phyloP scores from a whole-genome alignment of 2,329 filamentous ascomycete genomes.

The Hirsutella minnesotensis region DNA sequence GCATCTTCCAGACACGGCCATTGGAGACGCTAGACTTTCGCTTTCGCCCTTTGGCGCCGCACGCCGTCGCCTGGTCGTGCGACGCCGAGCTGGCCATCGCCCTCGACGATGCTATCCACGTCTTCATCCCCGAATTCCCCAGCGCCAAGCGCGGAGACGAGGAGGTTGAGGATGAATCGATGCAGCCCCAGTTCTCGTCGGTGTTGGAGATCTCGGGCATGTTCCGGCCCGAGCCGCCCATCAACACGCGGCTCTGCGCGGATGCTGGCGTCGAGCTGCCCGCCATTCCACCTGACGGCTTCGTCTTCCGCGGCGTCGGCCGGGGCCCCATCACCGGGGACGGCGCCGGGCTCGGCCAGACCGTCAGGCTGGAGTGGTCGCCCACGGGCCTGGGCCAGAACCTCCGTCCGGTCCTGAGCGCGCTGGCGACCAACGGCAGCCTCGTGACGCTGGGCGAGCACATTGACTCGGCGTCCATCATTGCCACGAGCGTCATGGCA shows the following conservation, averaged over 20 bases:
- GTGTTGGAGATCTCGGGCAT: constrained; percentile 19
- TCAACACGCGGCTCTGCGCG: constrained; percentile 33
- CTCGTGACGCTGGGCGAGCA: constrained; percentile 40
- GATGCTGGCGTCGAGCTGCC: constrained; percentile 23
- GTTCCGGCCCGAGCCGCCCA: constrained; percentile 26
- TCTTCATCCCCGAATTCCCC: constrained; percentile 36
- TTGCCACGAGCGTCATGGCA: constrained; percentile 18
- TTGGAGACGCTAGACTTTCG: constrained; percentile 33
- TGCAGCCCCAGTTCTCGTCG: constrained; percentile 20
- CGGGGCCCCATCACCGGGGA: constrained; percentile 31
- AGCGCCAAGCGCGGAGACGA: constrained; percentile 13
- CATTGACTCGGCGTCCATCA: constrained; percentile 15
- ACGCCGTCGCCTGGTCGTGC: constrained; percentile 38
- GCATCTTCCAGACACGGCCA: constrained; percentile 35
- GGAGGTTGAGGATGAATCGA: constrained; percentile 13
- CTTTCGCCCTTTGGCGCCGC: constrained; percentile 30
- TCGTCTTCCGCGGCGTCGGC: constrained; percentile 30
- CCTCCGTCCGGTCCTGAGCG: constrained; percentile 36
- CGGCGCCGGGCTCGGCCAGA: constrained; percentile 41
- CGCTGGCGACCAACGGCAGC: constrained; percentile 37
- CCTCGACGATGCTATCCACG: constrained; percentile 41
- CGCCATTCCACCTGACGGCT: constrained; percentile 12
- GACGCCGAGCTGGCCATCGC: constrained; percentile 45
- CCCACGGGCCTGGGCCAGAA: constrained; percentile 44
- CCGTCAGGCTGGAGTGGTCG: constrained; percentile 44